These are phyloP conservation scores for Russula griseocarnosa DNA, from an alignment of 768 basidiomycete genomes.

Conservation along the genomic window DNA sequence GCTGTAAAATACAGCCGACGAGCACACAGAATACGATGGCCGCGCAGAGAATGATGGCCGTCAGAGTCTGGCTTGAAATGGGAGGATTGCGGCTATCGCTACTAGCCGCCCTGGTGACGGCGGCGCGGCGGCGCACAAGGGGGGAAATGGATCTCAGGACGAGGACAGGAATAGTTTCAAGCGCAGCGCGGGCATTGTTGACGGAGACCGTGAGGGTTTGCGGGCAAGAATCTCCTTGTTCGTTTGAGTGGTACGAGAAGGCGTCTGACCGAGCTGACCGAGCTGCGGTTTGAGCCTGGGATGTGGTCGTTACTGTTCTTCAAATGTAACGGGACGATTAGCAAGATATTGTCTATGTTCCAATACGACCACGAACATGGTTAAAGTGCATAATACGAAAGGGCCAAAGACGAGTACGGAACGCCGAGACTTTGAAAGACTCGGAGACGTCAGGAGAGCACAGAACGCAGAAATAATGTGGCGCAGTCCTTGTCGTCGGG, in stretches of 20 bases:
- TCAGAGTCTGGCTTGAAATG: slow-evolving; percentile 11
- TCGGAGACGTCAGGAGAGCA: neutral
- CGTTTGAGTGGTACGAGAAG: neutral
- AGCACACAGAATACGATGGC: slow-evolving; percentile 11
- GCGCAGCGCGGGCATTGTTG: neutral
- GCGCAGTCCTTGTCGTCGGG: slow-evolving; percentile 1
- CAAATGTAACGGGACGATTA: neutral
- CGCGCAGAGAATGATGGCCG: slow-evolving; percentile 8
- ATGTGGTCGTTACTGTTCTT: neutral
- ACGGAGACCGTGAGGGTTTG: neutral
- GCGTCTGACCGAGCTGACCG: neutral
- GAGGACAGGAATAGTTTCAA: neutral
- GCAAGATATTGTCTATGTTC: neutral
- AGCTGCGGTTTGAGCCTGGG: neutral
- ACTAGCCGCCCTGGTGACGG: neutral
- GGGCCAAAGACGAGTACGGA: slow-evolving; percentile 3
- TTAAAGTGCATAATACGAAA: slow-evolving; percentile 11
- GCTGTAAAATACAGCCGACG: slow-evolving; percentile 7
- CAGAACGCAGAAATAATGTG: neutral
- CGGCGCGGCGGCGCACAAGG: slow-evolving; percentile 1
- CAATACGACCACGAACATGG: neutral
- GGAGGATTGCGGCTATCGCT: neutral
- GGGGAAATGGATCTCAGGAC: neutral
- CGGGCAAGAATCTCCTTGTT: neutral
- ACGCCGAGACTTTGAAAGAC: neutral